Evolutionary conservation across 345 rosid species (phyloP).

Genomic region (Corchorus capsularis): DNA sequence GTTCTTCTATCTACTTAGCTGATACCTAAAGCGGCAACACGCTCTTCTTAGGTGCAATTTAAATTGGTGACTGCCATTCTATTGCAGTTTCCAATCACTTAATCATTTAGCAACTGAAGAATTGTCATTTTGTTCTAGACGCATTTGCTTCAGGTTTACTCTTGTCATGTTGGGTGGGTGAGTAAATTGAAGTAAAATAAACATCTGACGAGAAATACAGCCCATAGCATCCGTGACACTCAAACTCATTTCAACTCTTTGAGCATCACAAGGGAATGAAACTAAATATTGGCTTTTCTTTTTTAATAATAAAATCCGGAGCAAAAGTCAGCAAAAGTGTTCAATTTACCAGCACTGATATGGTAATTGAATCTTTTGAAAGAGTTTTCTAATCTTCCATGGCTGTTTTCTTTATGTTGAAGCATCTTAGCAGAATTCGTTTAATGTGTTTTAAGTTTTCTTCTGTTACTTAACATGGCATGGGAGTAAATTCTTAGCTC

Average conservation of each 20-base stretch:
- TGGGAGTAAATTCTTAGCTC: neutral
- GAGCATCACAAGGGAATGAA: neutral
- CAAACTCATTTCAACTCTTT: neutral
- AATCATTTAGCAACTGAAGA: neutral
- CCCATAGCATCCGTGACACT: neutral
- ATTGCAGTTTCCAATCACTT: neutral
- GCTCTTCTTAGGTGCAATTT: neutral
- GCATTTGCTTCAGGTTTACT: constrained; percentile 6
- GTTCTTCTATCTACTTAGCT: neutral
- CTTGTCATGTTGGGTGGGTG: neutral
- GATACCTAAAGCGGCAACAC: neutral
- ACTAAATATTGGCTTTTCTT: too few species aligned
- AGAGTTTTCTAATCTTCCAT: neutral
- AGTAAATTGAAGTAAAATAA: neutral
- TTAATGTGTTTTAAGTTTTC: neutral
- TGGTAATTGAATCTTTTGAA: neutral
- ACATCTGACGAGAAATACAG: neutral
- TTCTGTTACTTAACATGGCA: neutral
- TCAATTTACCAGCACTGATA: neutral
- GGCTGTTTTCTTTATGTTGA: neutral
- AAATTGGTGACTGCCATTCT: too few species aligned
- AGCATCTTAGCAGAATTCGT: neutral
- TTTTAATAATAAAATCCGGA: too few species aligned
- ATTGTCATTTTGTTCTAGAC: neutral
- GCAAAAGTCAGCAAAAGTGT: neutral